Conservation (phyloP, 495 filamentous ascomycete species). For the Polyplosphaeria fusca region DNA sequence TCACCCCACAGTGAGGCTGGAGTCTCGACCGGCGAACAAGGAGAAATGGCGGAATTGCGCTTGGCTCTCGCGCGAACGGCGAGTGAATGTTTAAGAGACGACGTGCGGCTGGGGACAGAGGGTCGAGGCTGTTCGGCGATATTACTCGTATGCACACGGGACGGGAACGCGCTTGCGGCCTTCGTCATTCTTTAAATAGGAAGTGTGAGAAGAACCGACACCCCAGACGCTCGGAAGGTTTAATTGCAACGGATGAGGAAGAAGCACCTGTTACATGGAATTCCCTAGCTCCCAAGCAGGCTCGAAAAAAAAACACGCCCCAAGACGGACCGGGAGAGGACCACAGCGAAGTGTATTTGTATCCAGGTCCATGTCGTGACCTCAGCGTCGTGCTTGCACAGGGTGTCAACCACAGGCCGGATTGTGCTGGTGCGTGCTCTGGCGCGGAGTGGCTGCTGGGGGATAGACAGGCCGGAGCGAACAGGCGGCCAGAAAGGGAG, state of each 20-base stretch:
- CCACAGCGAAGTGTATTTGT: slow-evolving; percentile 13
- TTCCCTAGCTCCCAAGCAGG: neutral
- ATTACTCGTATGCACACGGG: no score
- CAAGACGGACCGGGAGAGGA: neutral
- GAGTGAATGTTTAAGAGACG: slow-evolving; percentile 8
- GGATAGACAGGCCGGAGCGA: slow-evolving; percentile 5
- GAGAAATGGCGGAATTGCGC: slow-evolving; percentile 4
- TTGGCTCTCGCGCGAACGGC: neutral
- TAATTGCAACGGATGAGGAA: neutral
- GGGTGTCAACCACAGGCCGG: neutral
- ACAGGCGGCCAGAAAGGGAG: neutral
- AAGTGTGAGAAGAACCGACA: neutral
- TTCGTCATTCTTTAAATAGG: slow-evolving; percentile 16
- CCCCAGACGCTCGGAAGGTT: slow-evolving; percentile 1
- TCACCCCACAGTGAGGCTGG: slow-evolving; percentile 7
- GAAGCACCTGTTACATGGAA: slow-evolving; percentile 13
- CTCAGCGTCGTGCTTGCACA: slow-evolving; percentile 27
- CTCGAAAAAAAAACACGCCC: neutral
- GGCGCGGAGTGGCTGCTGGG: slow-evolving; percentile 17
- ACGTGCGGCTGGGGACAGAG: slow-evolving; percentile 16
- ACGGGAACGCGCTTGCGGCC: slow-evolving; percentile 4
- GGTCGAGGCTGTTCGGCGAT: slow-evolving; percentile 17
- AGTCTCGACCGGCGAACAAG: slow-evolving; percentile 9
- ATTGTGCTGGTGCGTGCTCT: neutral
- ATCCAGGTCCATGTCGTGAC: slow-evolving; percentile 18